A percentile compares a stretch with the other conserved stretches of the same genome.
Evolutionary conservation across 176 grass and related monocot genomes (phyloP).

Genomic region (Avena eriantha): DNA sequence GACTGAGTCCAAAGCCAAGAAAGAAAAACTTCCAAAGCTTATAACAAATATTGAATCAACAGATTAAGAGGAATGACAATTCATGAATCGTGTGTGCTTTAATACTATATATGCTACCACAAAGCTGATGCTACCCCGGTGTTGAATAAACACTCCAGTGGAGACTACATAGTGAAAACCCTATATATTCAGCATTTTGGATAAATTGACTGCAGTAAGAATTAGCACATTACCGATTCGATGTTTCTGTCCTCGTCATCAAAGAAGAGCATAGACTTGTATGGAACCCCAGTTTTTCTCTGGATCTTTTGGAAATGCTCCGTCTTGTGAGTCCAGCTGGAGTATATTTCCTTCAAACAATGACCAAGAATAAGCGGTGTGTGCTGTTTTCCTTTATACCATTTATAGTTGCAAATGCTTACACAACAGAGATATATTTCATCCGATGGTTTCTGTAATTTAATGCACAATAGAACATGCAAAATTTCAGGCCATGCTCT

Average conservation of each 20-base stretch:
- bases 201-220: conserved; percentile 14
- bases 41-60: background rate
- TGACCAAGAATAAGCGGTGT: conserved; percentile 13
- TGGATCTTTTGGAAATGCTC: conserved; percentile 90
- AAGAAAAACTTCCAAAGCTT: background rate
- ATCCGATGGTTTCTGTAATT: background rate
- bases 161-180: background rate
- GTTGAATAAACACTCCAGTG: conserved; percentile 5
- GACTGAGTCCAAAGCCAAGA: background rate
- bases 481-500: background rate
- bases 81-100: background rate
- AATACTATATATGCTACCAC: background rate
- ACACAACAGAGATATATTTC: background rate
- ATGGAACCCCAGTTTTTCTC: conserved; percentile 71
- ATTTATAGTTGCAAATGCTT: background rate
- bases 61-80: background rate
- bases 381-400: background rate
- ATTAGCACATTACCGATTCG: conserved; percentile 57
- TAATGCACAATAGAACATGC: background rate
- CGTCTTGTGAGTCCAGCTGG: conserved; percentile 89
- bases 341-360: conserved; percentile 81
- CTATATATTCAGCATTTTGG: conserved; percentile 2
- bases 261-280: conserved; percentile 91
- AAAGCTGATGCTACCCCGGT: background rate
- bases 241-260: conserved; percentile 86